phyloP scores from a whole-genome alignment of 768 basidiomycete genomes.

The Auricularia heimuer region DNA sequence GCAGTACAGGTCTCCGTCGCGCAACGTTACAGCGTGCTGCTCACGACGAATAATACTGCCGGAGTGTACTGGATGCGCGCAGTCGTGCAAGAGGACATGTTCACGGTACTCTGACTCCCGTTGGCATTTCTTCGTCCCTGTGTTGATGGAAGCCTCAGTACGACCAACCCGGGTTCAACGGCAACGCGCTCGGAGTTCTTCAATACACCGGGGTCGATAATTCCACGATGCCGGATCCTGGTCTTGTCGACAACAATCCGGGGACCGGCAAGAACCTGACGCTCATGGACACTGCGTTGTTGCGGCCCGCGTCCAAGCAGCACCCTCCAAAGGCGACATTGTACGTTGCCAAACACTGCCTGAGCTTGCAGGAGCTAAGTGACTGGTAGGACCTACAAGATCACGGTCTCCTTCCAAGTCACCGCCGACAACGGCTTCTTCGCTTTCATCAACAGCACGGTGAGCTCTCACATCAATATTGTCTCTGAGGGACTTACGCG shows the following conservation, averaged over 20 bases:
- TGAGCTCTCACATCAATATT: slow-evolving; percentile 4
- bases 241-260: neutral
- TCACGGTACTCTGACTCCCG: slow-evolving; percentile 11
- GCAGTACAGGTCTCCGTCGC: slow-evolving; percentile 34
- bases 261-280: neutral
- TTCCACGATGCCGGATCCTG: neutral
- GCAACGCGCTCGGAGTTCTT: slow-evolving; percentile 4
- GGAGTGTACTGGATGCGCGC: slow-evolving; percentile 32
- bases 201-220: neutral
- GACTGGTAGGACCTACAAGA: slow-evolving; percentile 1
- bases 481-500: too few relatives aligned
- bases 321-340: slow-evolving; percentile 1
- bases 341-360: neutral
- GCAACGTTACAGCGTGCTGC: slow-evolving; percentile 41
- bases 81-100: slow-evolving; percentile 27
- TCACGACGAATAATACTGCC: slow-evolving; percentile 30
- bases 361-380: slow-evolving; percentile 3
- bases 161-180: slow-evolving; percentile 3
- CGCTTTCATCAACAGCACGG: slow-evolving; percentile 23
- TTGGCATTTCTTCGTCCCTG: neutral
- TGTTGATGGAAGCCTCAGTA: slow-evolving; percentile 1
- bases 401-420: slow-evolving; percentile 18
- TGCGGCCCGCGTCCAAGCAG: slow-evolving; percentile 1
- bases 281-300: slow-evolving; percentile 7
- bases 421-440: slow-evolving; percentile 15